A percentile compares a stretch with the other conserved stretches of the same genome.
Conservation (phyloP, 73 alveolate genomes). For the Diophrys sp. region DNA sequence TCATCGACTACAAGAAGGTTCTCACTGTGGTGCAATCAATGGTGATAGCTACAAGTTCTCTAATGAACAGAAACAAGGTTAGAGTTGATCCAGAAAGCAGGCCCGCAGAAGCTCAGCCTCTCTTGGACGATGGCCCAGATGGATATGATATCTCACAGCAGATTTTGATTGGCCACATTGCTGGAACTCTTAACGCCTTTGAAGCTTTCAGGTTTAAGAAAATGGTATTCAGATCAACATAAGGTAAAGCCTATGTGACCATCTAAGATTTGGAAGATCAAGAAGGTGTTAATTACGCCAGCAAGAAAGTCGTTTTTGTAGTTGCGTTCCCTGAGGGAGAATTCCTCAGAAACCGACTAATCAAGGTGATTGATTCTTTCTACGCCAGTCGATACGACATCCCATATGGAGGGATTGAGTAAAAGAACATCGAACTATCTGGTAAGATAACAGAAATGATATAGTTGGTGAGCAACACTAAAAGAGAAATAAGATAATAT, state of each 20-base stretch:
- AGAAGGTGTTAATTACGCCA: conserved; percentile 47
- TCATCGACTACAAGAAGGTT: conserved; percentile 43
- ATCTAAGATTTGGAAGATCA: conserved; percentile 67
- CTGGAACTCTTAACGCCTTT: conserved; percentile 85
- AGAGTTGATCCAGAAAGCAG: conserved; percentile 24
- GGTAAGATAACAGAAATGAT: conserved; percentile 45
- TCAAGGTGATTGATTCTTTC: conserved; percentile 84
- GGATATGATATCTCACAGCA: conserved; percentile 10
- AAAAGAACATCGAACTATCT: conserved; percentile 44
- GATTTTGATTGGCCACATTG: conserved; percentile 66
- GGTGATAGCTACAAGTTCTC: too few relatives aligned
- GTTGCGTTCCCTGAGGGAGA: conserved; percentile 88
- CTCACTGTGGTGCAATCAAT: too few relatives aligned
- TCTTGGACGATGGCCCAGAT: conserved; percentile 17
- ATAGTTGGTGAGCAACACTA: conserved; percentile 55
- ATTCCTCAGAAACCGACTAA: conserved; percentile 68
- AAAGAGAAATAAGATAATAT: conserved; percentile 51
- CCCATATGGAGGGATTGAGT: conserved; percentile 49
- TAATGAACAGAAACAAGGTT: too few relatives aligned
- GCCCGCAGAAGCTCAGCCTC: conserved; percentile 30
- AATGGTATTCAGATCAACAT: conserved; percentile 88
- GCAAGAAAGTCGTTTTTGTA: conserved; percentile 64
- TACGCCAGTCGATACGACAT: conserved; percentile 63
- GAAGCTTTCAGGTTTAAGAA: conserved; percentile 80
- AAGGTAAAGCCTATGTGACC: conserved; percentile 84